These are phyloP conservation scores for Hyphopichia buzzinii DNA, from an alignment of 1,139 yeast species.

Conservation along the genomic window DNA sequence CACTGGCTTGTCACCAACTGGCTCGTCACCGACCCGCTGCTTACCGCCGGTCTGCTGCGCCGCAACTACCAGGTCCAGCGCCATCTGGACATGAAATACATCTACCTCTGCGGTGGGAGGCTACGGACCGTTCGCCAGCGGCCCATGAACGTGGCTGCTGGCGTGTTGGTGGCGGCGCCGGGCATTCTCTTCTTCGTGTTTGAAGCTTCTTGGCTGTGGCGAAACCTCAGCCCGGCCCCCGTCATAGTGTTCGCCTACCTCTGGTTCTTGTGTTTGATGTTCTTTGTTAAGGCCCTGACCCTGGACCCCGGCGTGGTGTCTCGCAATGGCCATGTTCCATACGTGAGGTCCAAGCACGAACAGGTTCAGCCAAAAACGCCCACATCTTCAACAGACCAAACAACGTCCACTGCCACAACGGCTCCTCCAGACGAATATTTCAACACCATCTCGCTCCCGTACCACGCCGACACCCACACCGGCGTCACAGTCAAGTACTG, in stretches of 20 bases:
- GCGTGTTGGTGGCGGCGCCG: conserved; percentile 39
- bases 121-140: conserved; percentile 40
- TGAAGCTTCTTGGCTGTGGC: conserved; percentile 59
- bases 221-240: conserved; percentile 52
- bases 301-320: conserved; percentile 78
- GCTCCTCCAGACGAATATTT: conserved; percentile 62
- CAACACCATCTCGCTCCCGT: conserved; percentile 56
- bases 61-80: conserved; percentile 35
- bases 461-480: conserved; percentile 15
- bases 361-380: conserved; percentile 4
- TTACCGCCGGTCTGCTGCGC: conserved; percentile 12
- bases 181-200: conserved; percentile 46
- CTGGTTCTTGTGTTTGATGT: conserved; percentile 48
- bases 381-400: conserved; percentile 1
- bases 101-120: conserved; percentile 67
- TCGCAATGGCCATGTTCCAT: conserved; percentile 59
- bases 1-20: conserved; percentile 37
- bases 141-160: conserved; percentile 36
- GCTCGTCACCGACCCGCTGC: conserved; percentile 43
- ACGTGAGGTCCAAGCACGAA: too few relatives aligned
- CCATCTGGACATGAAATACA: conserved; percentile 27
- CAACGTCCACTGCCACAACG: conserved; percentile 19
- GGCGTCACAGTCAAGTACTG: conserved; percentile 47
- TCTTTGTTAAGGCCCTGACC: conserved; percentile 54
- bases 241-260: conserved; percentile 59